phyloP scores from a whole-genome alignment of 2,329 filamentous ascomycete genomes.

The Zymoseptoria passerinii region DNA sequence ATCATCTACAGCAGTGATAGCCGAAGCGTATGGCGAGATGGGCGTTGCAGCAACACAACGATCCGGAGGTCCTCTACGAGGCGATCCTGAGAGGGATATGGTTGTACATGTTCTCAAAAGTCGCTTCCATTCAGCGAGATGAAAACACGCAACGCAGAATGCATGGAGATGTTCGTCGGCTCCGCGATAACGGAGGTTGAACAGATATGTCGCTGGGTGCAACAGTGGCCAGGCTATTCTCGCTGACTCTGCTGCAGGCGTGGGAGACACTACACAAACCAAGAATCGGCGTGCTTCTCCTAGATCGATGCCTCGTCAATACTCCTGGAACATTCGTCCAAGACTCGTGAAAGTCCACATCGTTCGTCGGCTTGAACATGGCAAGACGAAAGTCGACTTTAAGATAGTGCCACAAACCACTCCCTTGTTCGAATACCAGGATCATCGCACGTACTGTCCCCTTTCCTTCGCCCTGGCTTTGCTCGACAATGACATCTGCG shows the following conservation, averaged over 20 bases:
- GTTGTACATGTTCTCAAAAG: conserved; percentile 3
- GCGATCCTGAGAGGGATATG: conserved; percentile 2
- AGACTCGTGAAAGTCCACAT: no score
- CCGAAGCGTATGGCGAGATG: conserved; percentile 4
- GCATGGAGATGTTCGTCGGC: conserved; percentile 1
- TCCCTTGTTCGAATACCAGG: no score
- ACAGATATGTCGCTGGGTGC: conserved; percentile 1
- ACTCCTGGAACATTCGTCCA: no score
- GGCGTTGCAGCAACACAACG: background rate
- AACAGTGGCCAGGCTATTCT: conserved; percentile 1
- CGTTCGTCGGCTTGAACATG: no score
- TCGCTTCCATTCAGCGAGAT: conserved; percentile 3
- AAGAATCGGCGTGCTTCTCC: background rate
- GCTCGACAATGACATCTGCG: no score
- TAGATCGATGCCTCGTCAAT: background rate
- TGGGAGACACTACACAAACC: background rate
- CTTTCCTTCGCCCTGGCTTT: no score
- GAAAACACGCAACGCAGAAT: conserved; percentile 1
- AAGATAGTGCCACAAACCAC: no score
- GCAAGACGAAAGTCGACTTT: no score
- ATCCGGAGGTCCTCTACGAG: conserved; percentile 1
- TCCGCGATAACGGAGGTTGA: conserved; percentile 2
- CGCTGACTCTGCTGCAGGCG: background rate
- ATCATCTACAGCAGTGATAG: conserved; percentile 27
- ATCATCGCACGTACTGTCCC: no score